A percentile compares a stretch with the other conserved stretches of the same genome.
These are phyloP conservation scores for Candida sp. DNA, from an alignment of 1,139 yeast species.

Conservation along the genomic window DNA sequence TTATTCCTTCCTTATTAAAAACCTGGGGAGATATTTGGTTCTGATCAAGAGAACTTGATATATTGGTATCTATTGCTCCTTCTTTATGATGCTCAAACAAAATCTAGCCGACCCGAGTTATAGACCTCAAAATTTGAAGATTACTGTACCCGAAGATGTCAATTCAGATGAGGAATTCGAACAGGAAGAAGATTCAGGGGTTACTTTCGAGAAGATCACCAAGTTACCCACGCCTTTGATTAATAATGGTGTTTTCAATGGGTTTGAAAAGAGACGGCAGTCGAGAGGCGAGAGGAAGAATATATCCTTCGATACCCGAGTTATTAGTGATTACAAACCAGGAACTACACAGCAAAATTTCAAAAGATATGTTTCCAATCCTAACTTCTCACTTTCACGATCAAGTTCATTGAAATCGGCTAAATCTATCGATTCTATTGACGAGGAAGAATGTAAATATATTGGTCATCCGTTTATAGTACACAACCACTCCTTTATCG, in stretches of 20 bases:
- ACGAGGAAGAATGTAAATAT: conserved; percentile 9
- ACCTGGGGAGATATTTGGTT: neutral
- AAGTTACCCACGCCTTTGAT: conserved; percentile 57
- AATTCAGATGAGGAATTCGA: conserved; percentile 1
- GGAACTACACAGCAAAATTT: conserved; percentile 15
- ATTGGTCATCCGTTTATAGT: conserved; percentile 8
- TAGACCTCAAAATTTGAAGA: neutral
- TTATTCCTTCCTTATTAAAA: neutral
- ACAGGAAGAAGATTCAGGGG: conserved; percentile 1
- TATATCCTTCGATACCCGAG: neutral
- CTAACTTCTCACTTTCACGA: conserved; percentile 11
- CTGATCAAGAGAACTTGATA: neutral
- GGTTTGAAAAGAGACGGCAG: neutral
- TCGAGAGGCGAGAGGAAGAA: conserved; percentile 2
- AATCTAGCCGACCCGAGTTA: neutral
- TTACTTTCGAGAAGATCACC: conserved; percentile 47
- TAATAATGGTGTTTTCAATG: conserved; percentile 34
- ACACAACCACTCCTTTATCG: conserved; percentile 16
- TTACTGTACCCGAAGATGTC: conserved; percentile 1
- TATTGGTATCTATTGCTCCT: neutral
- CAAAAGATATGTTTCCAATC: conserved; percentile 21
- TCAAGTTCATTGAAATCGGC: conserved; percentile 7
- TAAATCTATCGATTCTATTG: conserved; percentile 4
- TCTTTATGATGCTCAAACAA: neutral
- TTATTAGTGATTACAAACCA: conserved; percentile 32